phyloP scores from a whole-genome alignment of 108 stramenopile genomes.

The Skeletonema menzelii region DNA sequence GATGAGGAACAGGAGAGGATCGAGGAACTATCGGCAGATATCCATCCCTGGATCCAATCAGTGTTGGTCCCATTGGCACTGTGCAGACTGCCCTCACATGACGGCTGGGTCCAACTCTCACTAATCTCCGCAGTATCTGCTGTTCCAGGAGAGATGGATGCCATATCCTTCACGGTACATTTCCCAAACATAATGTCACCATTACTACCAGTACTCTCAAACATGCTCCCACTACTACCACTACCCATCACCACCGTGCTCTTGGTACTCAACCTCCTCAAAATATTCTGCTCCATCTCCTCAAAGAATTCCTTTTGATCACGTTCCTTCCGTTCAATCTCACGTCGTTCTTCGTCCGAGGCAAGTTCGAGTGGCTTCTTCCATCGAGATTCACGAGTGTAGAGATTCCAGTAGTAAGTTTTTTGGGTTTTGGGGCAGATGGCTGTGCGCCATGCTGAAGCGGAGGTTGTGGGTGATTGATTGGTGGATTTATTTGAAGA shows the following conservation, averaged over 20 bases:
- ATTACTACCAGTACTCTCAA: not conserved
- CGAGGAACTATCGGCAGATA: not conserved
- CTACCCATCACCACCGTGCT: not conserved
- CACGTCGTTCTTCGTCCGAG: slow-evolving; percentile 54
- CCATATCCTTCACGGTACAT: not conserved
- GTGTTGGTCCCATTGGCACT: not conserved
- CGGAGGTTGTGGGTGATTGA: not conserved
- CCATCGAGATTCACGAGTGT: slow-evolving; percentile 95
- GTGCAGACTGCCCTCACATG: not conserved
- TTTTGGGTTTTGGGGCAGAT: slow-evolving; percentile 72
- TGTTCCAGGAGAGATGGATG: not conserved
- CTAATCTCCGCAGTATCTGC: not conserved
- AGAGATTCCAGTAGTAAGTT: slow-evolving; percentile 91
- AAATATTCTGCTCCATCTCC: slow-evolving; percentile 89
- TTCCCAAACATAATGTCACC: not conserved
- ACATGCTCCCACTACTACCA: not conserved
- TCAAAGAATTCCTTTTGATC: slow-evolving; percentile 83
- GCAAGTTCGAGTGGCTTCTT: slow-evolving; percentile 86
- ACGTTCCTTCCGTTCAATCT: slow-evolving; percentile 69
- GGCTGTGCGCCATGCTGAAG: slow-evolving; percentile 67
- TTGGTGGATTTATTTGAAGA: not conserved
- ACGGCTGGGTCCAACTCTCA: slow-evolving; percentile 1
- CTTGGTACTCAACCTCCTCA: slow-evolving; percentile 35
- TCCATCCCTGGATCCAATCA: slow-evolving; percentile 21
- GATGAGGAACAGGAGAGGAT: slow-evolving; percentile 2